Evolutionary conservation across 768 basidiomycete genomes (phyloP).

Genomic region (Steccherinum ochraceum): DNA sequence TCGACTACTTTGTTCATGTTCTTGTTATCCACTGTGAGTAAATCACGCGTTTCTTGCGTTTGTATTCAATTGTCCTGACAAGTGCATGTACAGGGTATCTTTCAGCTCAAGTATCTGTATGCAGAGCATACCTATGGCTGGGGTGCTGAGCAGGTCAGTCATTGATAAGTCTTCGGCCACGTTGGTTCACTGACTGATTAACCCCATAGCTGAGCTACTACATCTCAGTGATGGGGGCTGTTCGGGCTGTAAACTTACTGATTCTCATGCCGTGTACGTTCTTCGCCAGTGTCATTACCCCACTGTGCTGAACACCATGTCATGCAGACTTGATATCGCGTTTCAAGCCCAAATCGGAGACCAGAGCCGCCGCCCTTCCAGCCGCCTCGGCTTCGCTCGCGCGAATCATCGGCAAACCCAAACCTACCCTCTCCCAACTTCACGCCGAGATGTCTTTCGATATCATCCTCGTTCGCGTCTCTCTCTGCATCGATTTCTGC

Average conservation of each 20-base stretch:
- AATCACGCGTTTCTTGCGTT: background rate
- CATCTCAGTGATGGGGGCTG: slow-evolving; percentile 59
- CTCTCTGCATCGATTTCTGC: slow-evolving; percentile 59
- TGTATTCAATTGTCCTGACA: background rate
- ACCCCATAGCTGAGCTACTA: slow-evolving; percentile 64
- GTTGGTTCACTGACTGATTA: too few relatives aligned
- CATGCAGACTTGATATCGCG: slow-evolving; percentile 52
- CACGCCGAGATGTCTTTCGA: slow-evolving; percentile 64
- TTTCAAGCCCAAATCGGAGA: slow-evolving; percentile 40
- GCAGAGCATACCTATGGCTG: slow-evolving; percentile 65
- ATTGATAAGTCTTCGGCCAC: too few relatives aligned
- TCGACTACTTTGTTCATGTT: slow-evolving; percentile 58
- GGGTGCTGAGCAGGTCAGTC: slow-evolving; percentile 47
- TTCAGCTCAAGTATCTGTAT: slow-evolving; percentile 71
- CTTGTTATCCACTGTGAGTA: slow-evolving; percentile 54
- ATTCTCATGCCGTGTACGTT: slow-evolving; percentile 59
- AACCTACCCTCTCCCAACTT: slow-evolving; percentile 44
- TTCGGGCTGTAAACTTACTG: slow-evolving; percentile 59
- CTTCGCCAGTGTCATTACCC: slow-evolving; percentile 11
- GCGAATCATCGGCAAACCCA: slow-evolving; percentile 23
- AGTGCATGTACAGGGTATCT: slow-evolving; percentile 45
- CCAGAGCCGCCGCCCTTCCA: background rate
- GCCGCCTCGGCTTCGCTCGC: background rate
- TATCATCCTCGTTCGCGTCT: slow-evolving; percentile 54
- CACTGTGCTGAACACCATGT: background rate